Conservation (phyloP, 805 yeast genomes). For the Metschnikowia colocasiae region DNA sequence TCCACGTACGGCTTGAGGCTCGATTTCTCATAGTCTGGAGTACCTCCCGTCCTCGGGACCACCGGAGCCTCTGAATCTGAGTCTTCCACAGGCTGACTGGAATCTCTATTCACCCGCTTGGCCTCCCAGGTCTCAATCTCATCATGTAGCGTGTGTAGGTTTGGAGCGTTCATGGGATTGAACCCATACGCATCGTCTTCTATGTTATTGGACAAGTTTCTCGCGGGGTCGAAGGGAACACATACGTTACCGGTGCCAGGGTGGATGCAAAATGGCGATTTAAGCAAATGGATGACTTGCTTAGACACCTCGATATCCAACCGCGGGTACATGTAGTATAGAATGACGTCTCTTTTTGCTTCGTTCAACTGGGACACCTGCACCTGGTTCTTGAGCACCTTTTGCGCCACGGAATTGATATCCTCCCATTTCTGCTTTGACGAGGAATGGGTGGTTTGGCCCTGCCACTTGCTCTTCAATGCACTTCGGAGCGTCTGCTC, state of each 20-base stretch:
- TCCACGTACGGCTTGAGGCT: slow-evolving; percentile 68
- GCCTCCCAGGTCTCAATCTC: slow-evolving; percentile 56
- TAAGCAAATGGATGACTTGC: slow-evolving; percentile 84
- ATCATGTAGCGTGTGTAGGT: slow-evolving; percentile 55
- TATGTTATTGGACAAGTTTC: slow-evolving; percentile 30
- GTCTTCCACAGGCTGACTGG: slow-evolving; percentile 24
- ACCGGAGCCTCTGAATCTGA: slow-evolving; percentile 20
- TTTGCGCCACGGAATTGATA: slow-evolving; percentile 52
- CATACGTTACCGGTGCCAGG: slow-evolving; percentile 95
- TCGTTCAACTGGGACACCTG: slow-evolving; percentile 53
- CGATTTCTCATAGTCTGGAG: slow-evolving; percentile 58
- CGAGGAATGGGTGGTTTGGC: slow-evolving; percentile 30
- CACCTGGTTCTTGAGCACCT: slow-evolving; percentile 40
- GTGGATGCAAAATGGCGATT: slow-evolving; percentile 95
- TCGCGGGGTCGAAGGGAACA: slow-evolving; percentile 69
- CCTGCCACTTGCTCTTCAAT: slow-evolving; percentile 57
- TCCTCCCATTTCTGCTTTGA: slow-evolving; percentile 77
- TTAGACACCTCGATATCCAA: slow-evolving; percentile 90
- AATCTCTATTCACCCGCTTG: slow-evolving; percentile 27
- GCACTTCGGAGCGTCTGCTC: slow-evolving; percentile 54
- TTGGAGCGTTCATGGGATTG: slow-evolving; percentile 79
- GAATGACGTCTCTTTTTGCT: slow-evolving; percentile 76
- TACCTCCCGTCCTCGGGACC: slow-evolving; percentile 11
- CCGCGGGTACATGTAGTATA: slow-evolving; percentile 83
- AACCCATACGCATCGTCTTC: slow-evolving; percentile 51